Conservation (phyloP, 768 basidiomycete genomes). For the Fomitopsis pulvina region DNA sequence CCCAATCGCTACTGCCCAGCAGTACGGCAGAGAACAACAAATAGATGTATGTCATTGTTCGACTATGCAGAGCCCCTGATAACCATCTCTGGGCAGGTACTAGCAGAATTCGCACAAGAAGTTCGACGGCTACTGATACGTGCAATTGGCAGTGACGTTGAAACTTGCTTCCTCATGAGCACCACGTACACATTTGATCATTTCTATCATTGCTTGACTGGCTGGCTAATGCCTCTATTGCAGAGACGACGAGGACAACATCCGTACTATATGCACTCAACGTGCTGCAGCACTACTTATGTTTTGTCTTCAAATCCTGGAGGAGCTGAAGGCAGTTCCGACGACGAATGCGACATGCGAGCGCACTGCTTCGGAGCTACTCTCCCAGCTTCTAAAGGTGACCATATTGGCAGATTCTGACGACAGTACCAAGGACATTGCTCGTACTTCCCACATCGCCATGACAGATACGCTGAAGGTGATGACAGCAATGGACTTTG, state of each 20-base stretch:
- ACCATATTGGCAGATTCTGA: constrained; percentile 9
- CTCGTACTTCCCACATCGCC: constrained; percentile 40
- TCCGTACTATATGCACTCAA: constrained; percentile 40
- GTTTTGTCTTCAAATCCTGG: constrained; percentile 52
- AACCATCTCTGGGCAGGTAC: too few species aligned
- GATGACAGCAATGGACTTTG: constrained; percentile 69
- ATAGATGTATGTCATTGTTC: constrained; percentile 38
- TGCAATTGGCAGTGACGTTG: constrained; percentile 29
- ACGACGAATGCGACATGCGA: not conserved
- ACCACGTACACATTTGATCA: constrained; percentile 36
- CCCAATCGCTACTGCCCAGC: constrained; percentile 60
- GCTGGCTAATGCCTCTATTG: not conserved
- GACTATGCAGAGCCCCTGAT: constrained; percentile 3
- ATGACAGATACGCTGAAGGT: constrained; percentile 50
- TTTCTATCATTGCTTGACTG: not conserved
- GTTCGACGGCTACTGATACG: constrained; percentile 37
- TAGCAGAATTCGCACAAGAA: constrained; percentile 64
- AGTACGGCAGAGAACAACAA: constrained; percentile 41
- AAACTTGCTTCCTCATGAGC: constrained; percentile 49
- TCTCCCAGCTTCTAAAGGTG: constrained; percentile 20
- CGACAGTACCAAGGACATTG: constrained; percentile 30
- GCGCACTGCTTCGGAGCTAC: constrained; percentile 38
- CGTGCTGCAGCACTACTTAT: constrained; percentile 63
- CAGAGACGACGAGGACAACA: constrained; percentile 57
- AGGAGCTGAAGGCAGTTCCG: constrained; percentile 23